A percentile compares a stretch with the other conserved stretches of the same genome.
phyloP scores from a whole-genome alignment of 2,329 filamentous ascomycete species.

The Ceratocystis albifundus region DNA sequence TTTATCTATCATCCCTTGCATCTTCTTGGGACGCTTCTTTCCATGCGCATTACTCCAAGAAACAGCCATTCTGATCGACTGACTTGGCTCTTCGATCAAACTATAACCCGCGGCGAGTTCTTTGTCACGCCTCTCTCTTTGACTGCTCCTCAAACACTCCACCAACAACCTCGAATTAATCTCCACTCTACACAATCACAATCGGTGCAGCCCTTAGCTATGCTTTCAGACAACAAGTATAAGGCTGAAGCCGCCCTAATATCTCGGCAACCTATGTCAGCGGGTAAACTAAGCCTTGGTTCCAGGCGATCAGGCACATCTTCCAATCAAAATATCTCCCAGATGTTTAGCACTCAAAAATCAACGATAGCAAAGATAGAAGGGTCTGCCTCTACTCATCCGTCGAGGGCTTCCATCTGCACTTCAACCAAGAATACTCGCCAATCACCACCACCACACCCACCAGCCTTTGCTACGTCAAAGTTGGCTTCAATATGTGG shows the following conservation, averaged over 20 bases:
- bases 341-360: conserved; percentile 18
- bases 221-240: conserved; percentile 13
- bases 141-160: not conserved
- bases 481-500: conserved; percentile 19
- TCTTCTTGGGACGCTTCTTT: not conserved
- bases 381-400: not conserved
- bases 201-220: not conserved
- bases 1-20: not conserved
- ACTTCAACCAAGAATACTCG: not conserved
- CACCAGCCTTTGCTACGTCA: not conserved
- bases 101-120: not conserved
- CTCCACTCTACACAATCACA: conserved; percentile 8
- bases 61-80: conserved; percentile 8
- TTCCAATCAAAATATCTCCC: conserved; percentile 17
- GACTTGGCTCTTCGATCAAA: conserved; percentile 14
- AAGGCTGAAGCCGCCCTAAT: not conserved
- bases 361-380: not conserved
- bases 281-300: not conserved
- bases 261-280: not conserved
- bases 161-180: not conserved
- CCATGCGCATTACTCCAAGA: conserved; percentile 10
- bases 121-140: not conserved
- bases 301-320: conserved; percentile 2
- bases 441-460: conserved; percentile 10
- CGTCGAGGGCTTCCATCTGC: not conserved